Percentiles rank a stretch among this genome's conserved stretches.
Evolutionary conservation across 495 filamentous ascomycete genomes (phyloP).

Genomic region (Ramalina intermedia): DNA sequence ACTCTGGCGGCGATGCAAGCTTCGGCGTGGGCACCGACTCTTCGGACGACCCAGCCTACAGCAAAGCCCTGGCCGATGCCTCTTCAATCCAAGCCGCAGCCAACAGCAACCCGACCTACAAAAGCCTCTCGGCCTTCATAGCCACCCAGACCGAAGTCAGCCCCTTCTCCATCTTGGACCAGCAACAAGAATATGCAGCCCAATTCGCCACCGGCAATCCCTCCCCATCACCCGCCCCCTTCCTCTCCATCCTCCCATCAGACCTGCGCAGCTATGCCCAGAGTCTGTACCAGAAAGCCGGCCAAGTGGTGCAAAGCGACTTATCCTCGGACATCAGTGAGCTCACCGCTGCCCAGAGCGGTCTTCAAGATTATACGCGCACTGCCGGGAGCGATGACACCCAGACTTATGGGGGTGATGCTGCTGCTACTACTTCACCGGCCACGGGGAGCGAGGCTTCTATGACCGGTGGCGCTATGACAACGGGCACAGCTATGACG

Average conservation of each 20-base stretch:
- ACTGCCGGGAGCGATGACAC: not conserved
- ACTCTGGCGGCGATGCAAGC: not conserved
- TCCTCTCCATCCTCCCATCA: not conserved
- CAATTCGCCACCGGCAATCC: not conserved
- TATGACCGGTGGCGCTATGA: not conserved
- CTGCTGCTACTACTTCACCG: not conserved
- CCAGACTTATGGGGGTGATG: not conserved
- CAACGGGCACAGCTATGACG: not conserved
- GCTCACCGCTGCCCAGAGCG: not conserved
- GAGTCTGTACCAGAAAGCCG: not conserved
- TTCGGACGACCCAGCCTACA: constrained; percentile 7
- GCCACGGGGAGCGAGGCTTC: not conserved
- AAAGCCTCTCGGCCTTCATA: not conserved
- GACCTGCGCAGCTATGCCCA: not conserved
- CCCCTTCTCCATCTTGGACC: not conserved
- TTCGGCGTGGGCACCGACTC: not conserved
- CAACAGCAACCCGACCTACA: not conserved
- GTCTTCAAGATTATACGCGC: not conserved
- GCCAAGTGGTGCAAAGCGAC: not conserved
- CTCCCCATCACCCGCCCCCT: not conserved
- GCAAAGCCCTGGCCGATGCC: constrained; percentile 1
- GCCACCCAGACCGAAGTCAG: not conserved
- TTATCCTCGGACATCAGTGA: not conserved
- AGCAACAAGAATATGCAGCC: not conserved
- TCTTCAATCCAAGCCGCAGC: constrained; percentile 1